These are phyloP conservation scores for Exidia glandulosa DNA, from an alignment of 768 basidiomycete species.

Conservation along the genomic window DNA sequence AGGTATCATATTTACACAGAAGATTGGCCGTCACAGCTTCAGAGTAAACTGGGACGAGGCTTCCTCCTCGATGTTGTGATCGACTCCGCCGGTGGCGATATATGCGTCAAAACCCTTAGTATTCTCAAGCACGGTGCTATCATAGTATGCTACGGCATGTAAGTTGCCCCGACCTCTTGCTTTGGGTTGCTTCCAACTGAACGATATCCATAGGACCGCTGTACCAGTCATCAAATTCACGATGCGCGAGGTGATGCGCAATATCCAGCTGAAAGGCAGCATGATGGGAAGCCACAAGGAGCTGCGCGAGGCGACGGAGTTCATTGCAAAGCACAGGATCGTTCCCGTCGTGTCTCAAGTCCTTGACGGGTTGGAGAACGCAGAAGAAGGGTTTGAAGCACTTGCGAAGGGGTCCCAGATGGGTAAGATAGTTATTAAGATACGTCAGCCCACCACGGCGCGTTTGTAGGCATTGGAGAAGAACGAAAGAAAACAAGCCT, in stretches of 20 bases:
- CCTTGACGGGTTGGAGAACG: slow-evolving; percentile 51
- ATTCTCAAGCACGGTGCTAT: slow-evolving; percentile 46
- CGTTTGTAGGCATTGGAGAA: background rate
- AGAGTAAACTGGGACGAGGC: slow-evolving; percentile 9
- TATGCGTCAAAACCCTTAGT: slow-evolving; percentile 38
- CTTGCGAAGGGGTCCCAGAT: slow-evolving; percentile 57
- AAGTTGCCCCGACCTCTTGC: slow-evolving; percentile 9
- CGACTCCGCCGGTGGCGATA: slow-evolving; percentile 61
- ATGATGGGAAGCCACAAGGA: slow-evolving; percentile 71
- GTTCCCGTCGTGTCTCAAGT: slow-evolving; percentile 61
- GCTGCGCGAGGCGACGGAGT: slow-evolving; percentile 57
- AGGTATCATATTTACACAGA: background rate
- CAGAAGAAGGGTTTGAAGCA: slow-evolving; percentile 60
- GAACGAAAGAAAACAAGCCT: no score
- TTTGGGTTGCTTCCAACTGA: background rate
- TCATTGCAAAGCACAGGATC: slow-evolving; percentile 55
- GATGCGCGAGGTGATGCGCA: slow-evolving; percentile 69
- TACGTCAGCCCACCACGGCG: slow-evolving; percentile 14
- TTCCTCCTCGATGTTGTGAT: slow-evolving; percentile 46
- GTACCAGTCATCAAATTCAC: slow-evolving; percentile 49
- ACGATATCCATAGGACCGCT: slow-evolving; percentile 40
- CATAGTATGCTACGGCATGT: slow-evolving; percentile 62
- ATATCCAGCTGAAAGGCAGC: slow-evolving; percentile 63
- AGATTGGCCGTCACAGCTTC: slow-evolving; percentile 1
- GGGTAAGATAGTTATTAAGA: slow-evolving; percentile 61